Conservation (phyloP, 331 rosid genomes). For the Quercus phellos region DNA sequence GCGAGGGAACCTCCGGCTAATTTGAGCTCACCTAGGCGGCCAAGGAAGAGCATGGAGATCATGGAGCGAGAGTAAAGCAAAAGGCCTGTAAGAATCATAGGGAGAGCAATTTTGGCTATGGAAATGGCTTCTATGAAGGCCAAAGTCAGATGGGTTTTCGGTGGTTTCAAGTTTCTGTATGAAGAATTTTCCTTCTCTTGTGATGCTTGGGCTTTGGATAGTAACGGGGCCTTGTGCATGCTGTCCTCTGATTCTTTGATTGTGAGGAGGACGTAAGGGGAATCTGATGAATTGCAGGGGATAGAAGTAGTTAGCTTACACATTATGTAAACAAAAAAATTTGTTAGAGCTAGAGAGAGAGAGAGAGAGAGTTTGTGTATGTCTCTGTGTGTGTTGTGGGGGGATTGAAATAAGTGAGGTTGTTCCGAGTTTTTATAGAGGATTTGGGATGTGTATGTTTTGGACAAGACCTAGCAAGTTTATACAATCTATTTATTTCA, state of each 20-base stretch:
- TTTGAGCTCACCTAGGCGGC: conserved; percentile 66
- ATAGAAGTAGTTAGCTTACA: conserved; percentile 19
- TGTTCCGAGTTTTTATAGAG: conserved; percentile 41
- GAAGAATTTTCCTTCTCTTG: neutral
- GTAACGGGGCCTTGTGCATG: conserved; percentile 30
- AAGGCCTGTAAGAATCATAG: conserved; percentile 80
- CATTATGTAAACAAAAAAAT: conserved; percentile 23
- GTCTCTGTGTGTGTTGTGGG: neutral
- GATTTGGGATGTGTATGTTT: too few relatives aligned
- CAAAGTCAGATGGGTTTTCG: conserved; percentile 28
- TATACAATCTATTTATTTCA: too few relatives aligned
- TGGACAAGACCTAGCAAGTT: too few relatives aligned
- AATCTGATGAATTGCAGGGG: conserved; percentile 29
- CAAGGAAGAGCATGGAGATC: conserved; percentile 95
- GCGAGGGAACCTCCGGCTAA: conserved; percentile 95
- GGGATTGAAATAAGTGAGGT: conserved; percentile 6
- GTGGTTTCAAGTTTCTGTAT: conserved; percentile 3
- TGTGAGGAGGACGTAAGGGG: conserved; percentile 11
- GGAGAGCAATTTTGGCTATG: conserved; percentile 57
- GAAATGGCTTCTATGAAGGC: conserved; percentile 46
- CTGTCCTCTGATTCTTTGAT: conserved; percentile 9
- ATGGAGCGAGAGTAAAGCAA: conserved; percentile 79
- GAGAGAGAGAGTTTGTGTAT: neutral
- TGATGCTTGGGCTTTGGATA: conserved; percentile 23
- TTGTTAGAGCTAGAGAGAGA: conserved; percentile 1